Base-by-base conservation (phyloP, 208 protist genomes). In the Acanthamoeba sp. region DNA sequence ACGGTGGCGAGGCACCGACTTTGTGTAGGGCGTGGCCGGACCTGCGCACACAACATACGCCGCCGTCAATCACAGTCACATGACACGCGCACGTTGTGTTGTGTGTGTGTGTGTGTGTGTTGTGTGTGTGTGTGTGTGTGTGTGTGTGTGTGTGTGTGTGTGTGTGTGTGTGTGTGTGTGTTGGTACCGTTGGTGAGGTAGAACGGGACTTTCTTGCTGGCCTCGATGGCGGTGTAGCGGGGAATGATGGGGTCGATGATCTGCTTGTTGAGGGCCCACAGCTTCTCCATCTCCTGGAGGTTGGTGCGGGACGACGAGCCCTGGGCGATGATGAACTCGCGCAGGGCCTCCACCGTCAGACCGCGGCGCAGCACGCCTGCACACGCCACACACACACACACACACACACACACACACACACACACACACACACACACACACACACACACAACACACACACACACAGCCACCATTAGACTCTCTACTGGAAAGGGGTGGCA, bases 231-330 rank as follows among this genome's bases (percentile, higher is more conserved):
- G 36, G 98, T 99, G 97, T 98, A 99, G 55, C 99, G 97, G n/a
- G 98, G 98, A n/a, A 97, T 97, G n/a, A 97, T 98, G 22, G 99
- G 98, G 95, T 99, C 99, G 57, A 99, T 97, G 91, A 99, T 98
- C 80, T 99, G 98, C 80, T 98, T 99, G 97, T 99, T 99, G 57
- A 99, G 97, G 92, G 98, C 98, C 99, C 99, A 99, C 38, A 99
- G 96, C 96, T 99, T 99, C 76, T 99, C 98, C 98, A 99, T 99
- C 95, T 99, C 98, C 98, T 99, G 99, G 45, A 99, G 98, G 95
- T 99, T 99, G 62, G 98, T 97, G 20, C 96, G 95, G 88, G 99
- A 98, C 55, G 98, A 99, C 93, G 99, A 99, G 92, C 99, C 99
- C 95, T 99, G 99, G 57, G 97, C 97, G 12, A 99, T 82, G 69